Base-by-base conservation (phyloP, 371 early-diverging fungal species). In the Mucor indicus region DNA sequence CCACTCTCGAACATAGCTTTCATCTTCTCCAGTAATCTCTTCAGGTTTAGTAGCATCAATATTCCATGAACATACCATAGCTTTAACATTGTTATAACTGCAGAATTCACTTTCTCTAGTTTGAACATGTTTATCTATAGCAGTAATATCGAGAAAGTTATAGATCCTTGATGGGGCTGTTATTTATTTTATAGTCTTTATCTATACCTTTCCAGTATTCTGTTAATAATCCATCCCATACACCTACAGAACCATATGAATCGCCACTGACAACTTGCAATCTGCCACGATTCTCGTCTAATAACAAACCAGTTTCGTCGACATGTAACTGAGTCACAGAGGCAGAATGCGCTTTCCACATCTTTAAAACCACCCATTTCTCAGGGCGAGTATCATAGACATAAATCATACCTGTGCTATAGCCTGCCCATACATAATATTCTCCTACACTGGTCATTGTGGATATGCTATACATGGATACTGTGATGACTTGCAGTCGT, bases 1-100 rank as follows among this genome's bases (percentile, higher is more conserved):
- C 84, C 84, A 85, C 57, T 68, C 50, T 35, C 49, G 39, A 50
- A 74, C 38, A 57, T 64, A 32, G 54, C 73, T 38, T 50, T 67
- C 49, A 57, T 79, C 62, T 11, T 62, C 60, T 1, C 72, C 75
- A 3, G 64, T 23, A 9, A 69, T 42, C 45, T 55, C 67, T 25
- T 67, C 66, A 2, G 91, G 84, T 48, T 81, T 75, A 12, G 67
- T 74, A 1, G 92, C 85, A 62, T 89, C 90, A 45, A 90, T 80
- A 60, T 92, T 92, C 87, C 87, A 93, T n/a, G 86, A 86, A 32
- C 87, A 84, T 15, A 93, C 77, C 49, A 87, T 57, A 8, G 89
- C 56, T 5, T 76, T 69, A 8, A 84, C 49, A 6, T 76, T 72
- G 2, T 79, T 67, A 55, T 83, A 85, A 15, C 48, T 62, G 30